Percentiles rank a stretch among this genome's conserved stretches.
Conservation (phyloP, 2,329 filamentous ascomycete genomes). For the Huntiella omanensis region DNA sequence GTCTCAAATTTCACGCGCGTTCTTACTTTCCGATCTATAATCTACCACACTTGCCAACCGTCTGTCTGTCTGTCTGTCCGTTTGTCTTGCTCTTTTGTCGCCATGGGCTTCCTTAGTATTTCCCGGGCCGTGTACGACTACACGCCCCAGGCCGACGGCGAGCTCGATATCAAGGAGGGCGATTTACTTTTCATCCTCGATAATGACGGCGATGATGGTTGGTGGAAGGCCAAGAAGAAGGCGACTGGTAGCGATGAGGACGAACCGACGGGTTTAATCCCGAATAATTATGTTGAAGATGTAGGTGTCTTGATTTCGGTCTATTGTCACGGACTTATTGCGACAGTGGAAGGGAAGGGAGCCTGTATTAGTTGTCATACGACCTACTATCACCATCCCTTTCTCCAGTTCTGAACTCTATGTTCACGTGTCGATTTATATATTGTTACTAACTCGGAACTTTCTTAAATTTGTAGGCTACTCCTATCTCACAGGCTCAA, state of each 20-base stretch:
- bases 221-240: slow-evolving; percentile 95
- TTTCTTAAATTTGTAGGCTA: slow-evolving; percentile 24
- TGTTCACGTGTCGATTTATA: not conserved
- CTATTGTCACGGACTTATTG: not conserved
- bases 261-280: slow-evolving; percentile 75
- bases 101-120: slow-evolving; percentile 81
- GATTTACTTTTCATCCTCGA: slow-evolving; percentile 79
- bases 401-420: no score
- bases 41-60: not conserved
- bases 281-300: slow-evolving; percentile 90
- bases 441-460: not conserved
- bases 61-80: not conserved
- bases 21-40: no score
- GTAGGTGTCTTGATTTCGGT: slow-evolving; percentile 24
- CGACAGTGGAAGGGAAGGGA: not conserved
- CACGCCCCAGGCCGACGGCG: slow-evolving; percentile 64
- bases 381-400: not conserved
- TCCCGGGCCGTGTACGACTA: slow-evolving; percentile 90
- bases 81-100: not conserved
- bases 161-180: slow-evolving; percentile 69
- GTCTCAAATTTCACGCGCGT: no score
- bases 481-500: slow-evolving; percentile 45
- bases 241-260: slow-evolving; percentile 70
- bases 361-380: not conserved
- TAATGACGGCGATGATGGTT: slow-evolving; percentile 58